A percentile compares a stretch with the other conserved stretches of the same genome.
Evolutionary conservation across 768 basidiomycete genomes (phyloP).

Genomic region (Suillus subalutaceus): DNA sequence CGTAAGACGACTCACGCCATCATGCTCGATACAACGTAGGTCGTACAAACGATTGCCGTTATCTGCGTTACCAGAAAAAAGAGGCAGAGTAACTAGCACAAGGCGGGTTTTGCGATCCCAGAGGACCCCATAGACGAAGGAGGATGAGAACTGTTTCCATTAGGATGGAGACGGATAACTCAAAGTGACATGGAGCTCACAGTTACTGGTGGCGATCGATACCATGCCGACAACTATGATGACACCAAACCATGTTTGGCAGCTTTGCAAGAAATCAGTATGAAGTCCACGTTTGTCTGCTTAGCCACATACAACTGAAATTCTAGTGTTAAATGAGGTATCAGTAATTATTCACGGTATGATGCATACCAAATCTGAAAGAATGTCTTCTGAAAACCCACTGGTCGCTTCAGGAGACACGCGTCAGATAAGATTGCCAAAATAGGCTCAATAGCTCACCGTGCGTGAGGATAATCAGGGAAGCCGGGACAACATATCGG

Average conservation of each 20-base stretch:
- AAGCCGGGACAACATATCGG: constrained; percentile 35
- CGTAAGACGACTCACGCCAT: constrained; percentile 27
- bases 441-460: constrained; percentile 25
- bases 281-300: neutral
- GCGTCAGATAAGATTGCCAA: neutral
- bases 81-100: constrained; percentile 30
- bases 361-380: constrained; percentile 17
- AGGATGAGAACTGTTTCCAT: constrained; percentile 38
- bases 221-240: constrained; percentile 36
- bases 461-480: constrained; percentile 32
- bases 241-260: constrained; percentile 25
- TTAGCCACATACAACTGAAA: constrained; percentile 3
- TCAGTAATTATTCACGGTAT: neutral
- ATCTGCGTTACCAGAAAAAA: constrained; percentile 36
- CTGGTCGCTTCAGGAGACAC: constrained; percentile 24
- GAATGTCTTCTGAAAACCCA: constrained; percentile 13
- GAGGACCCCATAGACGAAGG: constrained; percentile 42
- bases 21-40: constrained; percentile 29
- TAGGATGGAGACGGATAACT: neutral
- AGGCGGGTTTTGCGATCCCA: constrained; percentile 34
- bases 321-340: neutral
- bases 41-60: constrained; percentile 22
- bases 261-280: constrained; percentile 21
- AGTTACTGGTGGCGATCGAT: constrained; percentile 39
- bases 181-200: constrained; percentile 24